Base-by-base conservation (phyloP, 169 alveolate genomes). In the Fabrea salina region DNA sequence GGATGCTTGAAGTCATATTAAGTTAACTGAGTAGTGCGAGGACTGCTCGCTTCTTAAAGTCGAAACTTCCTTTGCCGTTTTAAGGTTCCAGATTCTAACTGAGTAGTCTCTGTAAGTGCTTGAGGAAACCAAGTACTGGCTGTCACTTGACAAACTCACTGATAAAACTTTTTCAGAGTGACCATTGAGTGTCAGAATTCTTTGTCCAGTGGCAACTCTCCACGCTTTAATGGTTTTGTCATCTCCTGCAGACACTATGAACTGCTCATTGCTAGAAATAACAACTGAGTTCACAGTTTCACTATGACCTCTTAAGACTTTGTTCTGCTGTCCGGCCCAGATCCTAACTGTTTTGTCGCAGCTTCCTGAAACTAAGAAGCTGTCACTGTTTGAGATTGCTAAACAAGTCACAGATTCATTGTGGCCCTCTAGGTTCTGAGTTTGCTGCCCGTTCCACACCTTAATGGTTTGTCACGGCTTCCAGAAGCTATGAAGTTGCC, bases 321-420 rank as follows among this genome's bases (percentile, higher is more conserved):
- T n/a, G n/a, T n/a, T n/a, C n/a, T n/a, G n/a, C n/a, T n/a, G n/a
- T n/a, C n/a, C n/a, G n/a, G n/a, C n/a, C n/a, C n/a, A n/a, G 13
- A 70, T 25, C 27, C 61, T 22, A n/a, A 70, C 49, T 19, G 75
- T 64, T 64, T 64, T 32, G n/a, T 64, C 75, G 41, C 41, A 22
- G 0, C 57, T 39, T 0, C 56, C 50, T 1, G 75, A 64, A 16
- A 64, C 5, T 3, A 64, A 5, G n/a, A 19, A 64, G 19, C 25
- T 19, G 13, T 56, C 30, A 41, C 41, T 35, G 41, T 19, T 19
- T 19, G 75, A 3, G n/a, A n/a, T n/a, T n/a, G n/a, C n/a, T 27
- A 70, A 44, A n/a, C 66, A 41, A 22, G 27, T 70, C 6, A 70
- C 79, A 32, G 25, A 11, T 11, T 70, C 68, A 30, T 59, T 6